Conservation (phyloP, 1,284 basidiomycete species). For the Vanrija sp. region DNA sequence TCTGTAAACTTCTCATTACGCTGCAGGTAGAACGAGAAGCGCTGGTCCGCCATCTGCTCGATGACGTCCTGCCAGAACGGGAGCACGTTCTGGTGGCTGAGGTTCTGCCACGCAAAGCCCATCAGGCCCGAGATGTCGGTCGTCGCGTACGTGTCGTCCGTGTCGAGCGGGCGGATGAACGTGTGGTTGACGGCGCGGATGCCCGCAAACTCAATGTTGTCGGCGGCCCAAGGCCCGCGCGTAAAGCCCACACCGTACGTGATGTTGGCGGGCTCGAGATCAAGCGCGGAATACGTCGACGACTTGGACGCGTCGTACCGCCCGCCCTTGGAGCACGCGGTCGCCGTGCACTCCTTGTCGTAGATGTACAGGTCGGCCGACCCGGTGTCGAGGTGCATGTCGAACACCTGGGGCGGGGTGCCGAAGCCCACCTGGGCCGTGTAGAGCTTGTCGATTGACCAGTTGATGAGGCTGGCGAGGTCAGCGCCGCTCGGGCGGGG, state of each 20-base stretch:
- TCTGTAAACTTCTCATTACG: conserved; percentile 58
- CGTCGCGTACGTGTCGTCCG: neutral
- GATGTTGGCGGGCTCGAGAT: conserved; percentile 59
- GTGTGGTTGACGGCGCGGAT: conserved; percentile 66
- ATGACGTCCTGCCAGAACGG: conserved; percentile 63
- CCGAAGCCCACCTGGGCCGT: conserved; percentile 43
- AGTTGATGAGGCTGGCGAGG: conserved; percentile 8
- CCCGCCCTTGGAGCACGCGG: conserved; percentile 28
- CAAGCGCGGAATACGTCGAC: conserved; percentile 26
- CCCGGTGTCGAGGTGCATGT: conserved; percentile 54
- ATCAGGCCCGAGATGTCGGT: conserved; percentile 50
- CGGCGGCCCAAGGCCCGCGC: conserved; percentile 63
- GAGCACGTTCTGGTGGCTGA: conserved; percentile 48
- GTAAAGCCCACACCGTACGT: conserved; percentile 78
- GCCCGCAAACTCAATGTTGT: conserved; percentile 73
- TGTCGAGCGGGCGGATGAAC: conserved; percentile 45
- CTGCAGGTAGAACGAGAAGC: conserved; percentile 78
- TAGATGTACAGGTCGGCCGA: conserved; percentile 50
- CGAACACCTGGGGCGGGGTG: conserved; percentile 50
- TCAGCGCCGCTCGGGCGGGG: too few species aligned
- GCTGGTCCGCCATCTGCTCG: conserved; percentile 60
- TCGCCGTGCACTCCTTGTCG: conserved; percentile 20
- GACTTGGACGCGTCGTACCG: conserved; percentile 32
- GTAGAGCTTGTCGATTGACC: conserved; percentile 22
- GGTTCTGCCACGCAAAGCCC: conserved; percentile 51